Percentiles rank a stretch among this genome's conserved stretches.
phyloP scores from a whole-genome alignment of 2,329 filamentous ascomycete species.

The Claviceps humidiphila region DNA sequence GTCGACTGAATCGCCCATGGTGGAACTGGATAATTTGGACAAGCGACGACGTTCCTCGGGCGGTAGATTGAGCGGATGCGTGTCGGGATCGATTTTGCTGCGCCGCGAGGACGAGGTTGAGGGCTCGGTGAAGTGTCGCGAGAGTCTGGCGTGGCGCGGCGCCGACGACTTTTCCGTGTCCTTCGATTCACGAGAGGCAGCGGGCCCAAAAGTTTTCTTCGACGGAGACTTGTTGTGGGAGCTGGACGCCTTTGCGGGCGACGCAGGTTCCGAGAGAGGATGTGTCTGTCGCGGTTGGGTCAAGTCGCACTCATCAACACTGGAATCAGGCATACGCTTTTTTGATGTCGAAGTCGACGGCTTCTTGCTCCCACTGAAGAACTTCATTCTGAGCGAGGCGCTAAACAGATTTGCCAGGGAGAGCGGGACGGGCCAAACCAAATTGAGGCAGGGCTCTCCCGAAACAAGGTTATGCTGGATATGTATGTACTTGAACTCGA shows the following conservation, averaged over 20 bases:
- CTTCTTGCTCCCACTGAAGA: slow-evolving; percentile 35
- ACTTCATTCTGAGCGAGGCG: slow-evolving; percentile 28
- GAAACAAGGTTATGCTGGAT: slow-evolving; percentile 28
- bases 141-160: slow-evolving; percentile 28
- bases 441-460: slow-evolving; percentile 18
- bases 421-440: slow-evolving; percentile 10
- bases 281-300: slow-evolving; percentile 16
- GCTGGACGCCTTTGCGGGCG: slow-evolving; percentile 24
- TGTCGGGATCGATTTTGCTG: slow-evolving; percentile 51
- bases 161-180: slow-evolving; percentile 9
- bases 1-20: slow-evolving; percentile 59
- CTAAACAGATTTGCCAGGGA: slow-evolving; percentile 1
- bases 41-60: slow-evolving; percentile 76
- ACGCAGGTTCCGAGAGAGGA: slow-evolving; percentile 22
- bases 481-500: slow-evolving; percentile 11
- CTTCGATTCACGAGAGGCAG: slow-evolving; percentile 16
- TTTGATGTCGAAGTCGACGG: slow-evolving; percentile 17
- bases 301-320: slow-evolving; percentile 24
- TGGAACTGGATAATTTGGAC: slow-evolving; percentile 48
- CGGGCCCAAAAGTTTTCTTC: slow-evolving; percentile 18
- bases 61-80: slow-evolving; percentile 79
- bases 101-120: slow-evolving; percentile 33
- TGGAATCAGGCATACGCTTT: slow-evolving; percentile 25
- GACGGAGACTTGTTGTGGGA: slow-evolving; percentile 17
- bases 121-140: slow-evolving; percentile 35